Evolutionary conservation across 2,329 filamentous ascomycete genomes (phyloP), one percentile per base, ranked within the genome.

Genomic region (Apiospora arundinis): DNA sequence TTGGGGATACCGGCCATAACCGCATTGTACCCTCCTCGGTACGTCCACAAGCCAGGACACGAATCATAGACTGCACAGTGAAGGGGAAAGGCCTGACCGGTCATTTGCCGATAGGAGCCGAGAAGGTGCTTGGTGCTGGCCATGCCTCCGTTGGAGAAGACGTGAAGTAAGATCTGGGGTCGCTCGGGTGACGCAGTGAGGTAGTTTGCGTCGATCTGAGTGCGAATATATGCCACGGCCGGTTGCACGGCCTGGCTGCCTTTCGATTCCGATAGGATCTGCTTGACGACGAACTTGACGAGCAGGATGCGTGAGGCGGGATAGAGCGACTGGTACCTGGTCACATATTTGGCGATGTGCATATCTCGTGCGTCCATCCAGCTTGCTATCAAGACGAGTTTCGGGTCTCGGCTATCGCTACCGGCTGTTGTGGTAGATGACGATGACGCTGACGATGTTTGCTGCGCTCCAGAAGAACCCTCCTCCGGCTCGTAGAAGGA

Each of bases 71-170:
- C 74, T 25, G 83, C 80, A 7, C 83, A 79, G 73, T 87, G 83
- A 8, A 80, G 76, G 42, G 85, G 85, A 69, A 87, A 78, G 2
- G 76, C 40, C 45, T 65, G 73, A 21, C 76, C 76, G 60, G 74
- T 77, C 60, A 76, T 72, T 56, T 73, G 72, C 46, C 74, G 76
- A 70, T 82, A 84, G 16, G 79, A 75, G 40, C 77, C 73, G 70
- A 83, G 83, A 23, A 86, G 75, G 48, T 80, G 78, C 44, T 77
- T 77, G 23, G 85, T 82, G 44, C 83, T 82, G 69, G 81, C 81
- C 32, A 83, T 80, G 66, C 87, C 87, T 69, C 87, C 87, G 73
- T 89, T 88, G 49, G 87, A 89, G 75, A 89, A 88, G 45, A 83
- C 72, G 74, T 89, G 87, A 16, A 86, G 75, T 3, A 88, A 80